Evolutionary conservation across 139 green algal species (phyloP).

Genomic region (Astrephomene gubernaculifera): DNA sequence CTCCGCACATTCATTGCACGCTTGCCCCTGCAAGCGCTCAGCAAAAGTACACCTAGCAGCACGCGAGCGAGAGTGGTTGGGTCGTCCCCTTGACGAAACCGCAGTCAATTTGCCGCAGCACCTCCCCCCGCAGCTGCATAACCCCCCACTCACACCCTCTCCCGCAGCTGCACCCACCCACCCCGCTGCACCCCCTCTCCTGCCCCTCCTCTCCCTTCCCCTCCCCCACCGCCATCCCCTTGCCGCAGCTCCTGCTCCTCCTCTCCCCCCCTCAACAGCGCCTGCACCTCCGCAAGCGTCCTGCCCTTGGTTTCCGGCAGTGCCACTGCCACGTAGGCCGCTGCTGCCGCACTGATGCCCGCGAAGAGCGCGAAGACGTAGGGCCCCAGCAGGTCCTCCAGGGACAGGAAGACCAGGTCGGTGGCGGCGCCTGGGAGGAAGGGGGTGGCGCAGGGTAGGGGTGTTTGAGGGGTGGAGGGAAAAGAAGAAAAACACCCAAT

Average conservation of each 20-base stretch:
- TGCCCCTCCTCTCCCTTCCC: background rate
- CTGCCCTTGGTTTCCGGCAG: conserved; percentile 84
- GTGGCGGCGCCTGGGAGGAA: conserved; percentile 57
- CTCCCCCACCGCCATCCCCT: background rate
- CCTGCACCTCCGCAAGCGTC: conserved; percentile 74
- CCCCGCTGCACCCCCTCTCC: background rate
- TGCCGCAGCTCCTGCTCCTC: background rate
- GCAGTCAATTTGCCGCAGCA: no score
- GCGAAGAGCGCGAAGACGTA: conserved; percentile 72
- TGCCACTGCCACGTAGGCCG: conserved; percentile 59
- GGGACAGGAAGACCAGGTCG: conserved; percentile 79
- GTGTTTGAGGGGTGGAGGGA: background rate
- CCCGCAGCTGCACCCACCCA: conserved; percentile 5
- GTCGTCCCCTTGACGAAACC: no score
- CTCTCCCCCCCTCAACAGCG: background rate
- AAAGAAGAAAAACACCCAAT: background rate
- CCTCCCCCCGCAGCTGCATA: no score
- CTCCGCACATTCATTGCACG: no score
- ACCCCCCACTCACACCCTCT: no score
- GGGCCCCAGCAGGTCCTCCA: conserved; percentile 63
- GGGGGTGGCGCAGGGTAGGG: background rate
- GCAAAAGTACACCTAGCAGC: no score
- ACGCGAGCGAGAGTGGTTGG: no score
- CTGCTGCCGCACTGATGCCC: conserved; percentile 51
- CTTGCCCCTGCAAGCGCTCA: no score